Percentiles rank a stretch among this genome's conserved stretches.
phyloP scores from a whole-genome alignment of 257 asterid genomes.

The Ilex asprella region DNA sequence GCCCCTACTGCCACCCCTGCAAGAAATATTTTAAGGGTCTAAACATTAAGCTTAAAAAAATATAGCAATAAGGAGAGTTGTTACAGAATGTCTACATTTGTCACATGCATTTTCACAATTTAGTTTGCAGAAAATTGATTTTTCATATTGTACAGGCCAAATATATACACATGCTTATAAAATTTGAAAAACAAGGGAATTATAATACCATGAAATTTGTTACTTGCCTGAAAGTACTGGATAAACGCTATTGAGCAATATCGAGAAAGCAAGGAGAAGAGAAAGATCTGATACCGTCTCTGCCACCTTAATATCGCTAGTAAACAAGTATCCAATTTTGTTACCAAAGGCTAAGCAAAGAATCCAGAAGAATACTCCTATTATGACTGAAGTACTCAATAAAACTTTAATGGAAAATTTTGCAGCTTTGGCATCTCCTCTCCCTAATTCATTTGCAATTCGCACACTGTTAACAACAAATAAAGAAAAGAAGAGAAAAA shows the following conservation, averaged over 20 bases:
- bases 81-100: not conserved
- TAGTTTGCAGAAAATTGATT: no score
- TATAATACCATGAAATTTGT: not conserved
- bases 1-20: constrained; percentile 91
- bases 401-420: constrained; percentile 63
- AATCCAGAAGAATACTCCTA: constrained; percentile 41
- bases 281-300: constrained; percentile 49
- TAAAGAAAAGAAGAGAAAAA: not conserved
- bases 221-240: constrained; percentile 64
- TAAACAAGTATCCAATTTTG: constrained; percentile 52
- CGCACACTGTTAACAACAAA: constrained; percentile 43
- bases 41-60: not conserved
- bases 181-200: not conserved
- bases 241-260: constrained; percentile 59
- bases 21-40: not conserved
- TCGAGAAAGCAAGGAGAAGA: constrained; percentile 45
- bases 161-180: no score
- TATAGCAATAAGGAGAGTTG: not conserved
- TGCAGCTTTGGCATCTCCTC: constrained; percentile 66
- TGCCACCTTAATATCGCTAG: constrained; percentile 38
- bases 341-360: constrained; percentile 46
- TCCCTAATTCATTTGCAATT: constrained; percentile 70
- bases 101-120: no score
- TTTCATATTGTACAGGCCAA: no score
- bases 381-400: constrained; percentile 31